phyloP scores from a whole-genome alignment of 139 green algal species.

The Microglena sp. region DNA sequence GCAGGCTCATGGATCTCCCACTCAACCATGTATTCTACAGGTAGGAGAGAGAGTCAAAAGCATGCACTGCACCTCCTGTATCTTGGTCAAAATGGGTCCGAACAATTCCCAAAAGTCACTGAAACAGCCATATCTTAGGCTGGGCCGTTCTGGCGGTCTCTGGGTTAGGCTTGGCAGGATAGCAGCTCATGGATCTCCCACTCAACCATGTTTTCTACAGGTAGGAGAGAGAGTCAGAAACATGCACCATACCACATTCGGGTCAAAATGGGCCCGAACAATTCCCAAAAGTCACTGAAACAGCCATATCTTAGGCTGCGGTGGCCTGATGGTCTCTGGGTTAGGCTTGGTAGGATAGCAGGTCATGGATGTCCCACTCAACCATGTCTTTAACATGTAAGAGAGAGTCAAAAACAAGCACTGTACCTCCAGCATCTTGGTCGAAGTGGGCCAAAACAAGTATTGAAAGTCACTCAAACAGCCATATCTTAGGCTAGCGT shows the following conservation, averaged over 20 bases:
- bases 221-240: slow-evolving; percentile 20
- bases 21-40: slow-evolving; percentile 79
- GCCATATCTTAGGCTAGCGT: no score
- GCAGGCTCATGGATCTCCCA: slow-evolving; percentile 83
- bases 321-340: slow-evolving; percentile 78
- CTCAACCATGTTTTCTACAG: slow-evolving; percentile 79
- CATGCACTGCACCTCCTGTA: no score
- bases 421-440: no score
- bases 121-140: no score
- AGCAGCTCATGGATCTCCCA: slow-evolving; percentile 80
- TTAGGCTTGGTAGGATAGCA: slow-evolving; percentile 86
- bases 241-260: no score
- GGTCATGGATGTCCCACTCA: slow-evolving; percentile 86
- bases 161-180: slow-evolving; percentile 91
- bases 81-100: no score
- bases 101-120: no score
- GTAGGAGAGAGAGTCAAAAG: slow-evolving; percentile 20
- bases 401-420: slow-evolving; percentile 5
- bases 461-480: not conserved
- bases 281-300: not conserved
- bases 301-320: no score
- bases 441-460: no score
- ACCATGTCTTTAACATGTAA: slow-evolving; percentile 73
- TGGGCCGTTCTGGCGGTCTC: slow-evolving; percentile 74
- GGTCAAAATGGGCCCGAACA: no score